A percentile compares a stretch with the other conserved stretches of the same genome.
Evolutionary conservation across 2,329 filamentous ascomycete genomes (phyloP).

Genomic region (Sclerotiophoma versabilis): DNA sequence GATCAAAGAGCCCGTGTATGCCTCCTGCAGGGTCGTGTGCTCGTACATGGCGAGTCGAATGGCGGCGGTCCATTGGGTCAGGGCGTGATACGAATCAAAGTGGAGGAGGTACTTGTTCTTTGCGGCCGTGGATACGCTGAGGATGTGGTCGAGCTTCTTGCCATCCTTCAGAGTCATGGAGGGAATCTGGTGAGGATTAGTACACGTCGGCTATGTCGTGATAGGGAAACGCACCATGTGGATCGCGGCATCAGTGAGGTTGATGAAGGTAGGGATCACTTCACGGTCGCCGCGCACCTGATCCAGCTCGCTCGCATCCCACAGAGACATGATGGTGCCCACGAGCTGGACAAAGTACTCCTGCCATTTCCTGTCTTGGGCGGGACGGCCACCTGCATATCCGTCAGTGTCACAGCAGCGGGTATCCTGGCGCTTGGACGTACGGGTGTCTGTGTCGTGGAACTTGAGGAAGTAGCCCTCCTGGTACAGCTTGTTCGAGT

Average conservation of each 20-base stretch:
- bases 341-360: constrained; percentile 98
- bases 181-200: constrained; percentile 55
- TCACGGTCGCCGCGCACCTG: constrained; percentile 83
- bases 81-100: constrained; percentile 91
- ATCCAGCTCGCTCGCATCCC: constrained; percentile 93
- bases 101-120: constrained; percentile 95
- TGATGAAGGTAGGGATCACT: constrained; percentile 91
- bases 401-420: constrained; percentile 30
- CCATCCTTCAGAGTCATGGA: constrained; percentile 87
- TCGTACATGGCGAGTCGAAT: constrained; percentile 96
- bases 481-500: constrained; percentile 95
- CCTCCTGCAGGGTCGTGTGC: constrained; percentile 90
- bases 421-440: constrained; percentile 48
- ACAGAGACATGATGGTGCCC: constrained; percentile 91
- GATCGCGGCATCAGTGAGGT: constrained; percentile 94
- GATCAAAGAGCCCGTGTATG: constrained; percentile 94
- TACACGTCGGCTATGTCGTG: background rate
- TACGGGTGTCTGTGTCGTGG: constrained; percentile 91
- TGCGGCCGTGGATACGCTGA: constrained; percentile 94
- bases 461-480: constrained; percentile 98
- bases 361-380: constrained; percentile 86
- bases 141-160: constrained; percentile 88
- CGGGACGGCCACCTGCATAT: constrained; percentile 79
- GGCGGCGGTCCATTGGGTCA: constrained; percentile 94
- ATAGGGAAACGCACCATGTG: constrained; percentile 77